Base-by-base conservation (phyloP, 225 moss, liverwort and hornwort genomes). In the Antitrichia curtipendula region DNA sequence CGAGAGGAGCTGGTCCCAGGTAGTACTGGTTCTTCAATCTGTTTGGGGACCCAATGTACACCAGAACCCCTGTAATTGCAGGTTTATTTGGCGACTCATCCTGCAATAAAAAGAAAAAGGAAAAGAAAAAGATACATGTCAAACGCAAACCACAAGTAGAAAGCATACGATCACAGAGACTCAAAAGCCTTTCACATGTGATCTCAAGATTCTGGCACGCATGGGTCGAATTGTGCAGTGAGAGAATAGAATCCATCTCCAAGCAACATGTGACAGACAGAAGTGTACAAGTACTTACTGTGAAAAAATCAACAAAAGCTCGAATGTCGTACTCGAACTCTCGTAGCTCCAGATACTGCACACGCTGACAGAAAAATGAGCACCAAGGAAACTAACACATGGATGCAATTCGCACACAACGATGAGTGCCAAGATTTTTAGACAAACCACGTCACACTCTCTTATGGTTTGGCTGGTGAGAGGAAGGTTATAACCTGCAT, bases 321-420 rank as follows among this genome's bases (percentile, higher is more conserved):
- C 96, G 91, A 16, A 93, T 61, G 82, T 97, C 97, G 19, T 98
- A 97, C 84, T 95, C 92, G 49, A 91, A 94, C 86, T 98, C 98
- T 75, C 98, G 89, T 53, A 95, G 88, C 90, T 96, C 96, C 91
- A 98, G 87, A 88, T 98, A 98, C 98, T 98, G 91, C 89, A 91
- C 25, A 45, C 31, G 80, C 27, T 58, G 71, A 56, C 60, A 76
- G 34, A 57, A 57, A 74, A 68, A 38, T 65, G 77, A 89, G 78
- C 57, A 82, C 36, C 53, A 27, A 28, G 70, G 56, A 47, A 49
- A 88, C 38, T 12, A 57, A 16, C 41, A 70, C 32, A 57, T 58
- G 72, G 18, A 72, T 71, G 84, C 84, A 58, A 45, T 43, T 58
- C 2, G 45, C 70, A 34, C 84, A 43, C 23, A 24, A 12, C 9